A percentile compares a stretch with the other conserved stretches of the same genome.
phyloP scores from a whole-genome alignment of 2,329 filamentous ascomycete genomes.

The Neonectria sp. region DNA sequence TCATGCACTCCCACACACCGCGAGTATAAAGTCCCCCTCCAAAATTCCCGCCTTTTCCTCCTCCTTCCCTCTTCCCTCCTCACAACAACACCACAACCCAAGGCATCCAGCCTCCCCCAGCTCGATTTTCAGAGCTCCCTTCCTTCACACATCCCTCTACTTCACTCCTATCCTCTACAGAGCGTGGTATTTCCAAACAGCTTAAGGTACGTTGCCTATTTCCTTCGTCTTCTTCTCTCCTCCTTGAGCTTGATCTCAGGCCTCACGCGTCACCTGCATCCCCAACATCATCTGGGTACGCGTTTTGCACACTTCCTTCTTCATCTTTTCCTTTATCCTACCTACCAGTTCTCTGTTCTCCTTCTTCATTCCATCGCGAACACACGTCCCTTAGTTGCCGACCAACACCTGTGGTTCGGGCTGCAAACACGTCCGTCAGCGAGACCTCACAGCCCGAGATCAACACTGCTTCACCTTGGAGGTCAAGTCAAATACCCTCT shows the following conservation, averaged over 20 bases:
- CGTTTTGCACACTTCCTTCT: neutral
- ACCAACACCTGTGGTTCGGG: neutral
- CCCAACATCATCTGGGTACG: too few species aligned
- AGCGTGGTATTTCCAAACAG: neutral
- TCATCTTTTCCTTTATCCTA: neutral
- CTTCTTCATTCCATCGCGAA: neutral
- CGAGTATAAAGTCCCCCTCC: neutral
- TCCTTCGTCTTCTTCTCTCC: neutral
- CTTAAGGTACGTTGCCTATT: neutral
- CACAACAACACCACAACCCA: slow-evolving; percentile 2
- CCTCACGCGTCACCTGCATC: slow-evolving; percentile 4
- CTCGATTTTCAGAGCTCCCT: neutral
- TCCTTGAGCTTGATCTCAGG: neutral
- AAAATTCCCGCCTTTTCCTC: neutral
- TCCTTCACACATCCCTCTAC: neutral
- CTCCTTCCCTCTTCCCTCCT: neutral
- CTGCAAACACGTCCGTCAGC: neutral
- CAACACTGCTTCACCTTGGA: neutral
- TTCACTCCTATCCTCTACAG: neutral
- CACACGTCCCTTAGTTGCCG: neutral
- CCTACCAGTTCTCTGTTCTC: too few species aligned
- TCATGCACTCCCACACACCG: neutral
- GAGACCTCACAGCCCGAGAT: neutral
- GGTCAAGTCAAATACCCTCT: neutral
- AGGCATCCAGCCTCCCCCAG: neutral